Percentiles rank a stretch among this genome's conserved stretches.
phyloP scores from a whole-genome alignment of 495 filamentous ascomycete genomes.

The Aspergillus asperescens region DNA sequence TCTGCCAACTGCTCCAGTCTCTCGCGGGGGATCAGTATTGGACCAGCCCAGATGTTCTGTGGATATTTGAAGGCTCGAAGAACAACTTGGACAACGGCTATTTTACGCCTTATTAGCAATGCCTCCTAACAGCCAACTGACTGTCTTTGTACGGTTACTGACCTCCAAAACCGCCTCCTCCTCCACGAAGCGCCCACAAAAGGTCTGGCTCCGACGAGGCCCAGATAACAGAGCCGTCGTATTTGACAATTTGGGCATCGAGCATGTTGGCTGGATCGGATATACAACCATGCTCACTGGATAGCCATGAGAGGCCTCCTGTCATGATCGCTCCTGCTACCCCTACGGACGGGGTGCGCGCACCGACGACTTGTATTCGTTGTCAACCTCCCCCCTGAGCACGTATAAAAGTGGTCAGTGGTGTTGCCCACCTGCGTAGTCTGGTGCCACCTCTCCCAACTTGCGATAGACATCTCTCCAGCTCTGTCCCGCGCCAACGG shows the following conservation, averaged over 20 bases:
- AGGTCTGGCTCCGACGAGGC: slow-evolving; percentile 30
- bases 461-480: slow-evolving; percentile 15
- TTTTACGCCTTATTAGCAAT: background rate
- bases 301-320: slow-evolving; percentile 15
- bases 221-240: slow-evolving; percentile 17
- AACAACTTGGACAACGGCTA: slow-evolving; percentile 4
- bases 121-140: background rate
- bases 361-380: slow-evolving; percentile 10
- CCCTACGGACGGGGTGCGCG: slow-evolving; percentile 12
- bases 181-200: slow-evolving; percentile 42
- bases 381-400: background rate
- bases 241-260: slow-evolving; percentile 18
- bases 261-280: slow-evolving; percentile 16
- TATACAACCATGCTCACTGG: slow-evolving; percentile 12
- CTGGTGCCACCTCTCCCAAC: slow-evolving; percentile 1
- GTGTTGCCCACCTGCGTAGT: slow-evolving; percentile 10
- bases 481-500: slow-evolving; percentile 15
- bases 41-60: slow-evolving; percentile 15
- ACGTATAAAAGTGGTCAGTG: background rate
- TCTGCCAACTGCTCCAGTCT: slow-evolving; percentile 6
- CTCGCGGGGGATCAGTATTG: slow-evolving; percentile 13
- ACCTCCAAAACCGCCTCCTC: slow-evolving; percentile 43
- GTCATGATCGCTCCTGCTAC: slow-evolving; percentile 13
- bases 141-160: background rate
- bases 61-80: slow-evolving; percentile 13